A percentile compares a stretch with the other conserved stretches of the same genome.
These are phyloP conservation scores for Plasmodium malariae DNA, from an alignment of 169 alveolate species.

Conservation along the genomic window DNA sequence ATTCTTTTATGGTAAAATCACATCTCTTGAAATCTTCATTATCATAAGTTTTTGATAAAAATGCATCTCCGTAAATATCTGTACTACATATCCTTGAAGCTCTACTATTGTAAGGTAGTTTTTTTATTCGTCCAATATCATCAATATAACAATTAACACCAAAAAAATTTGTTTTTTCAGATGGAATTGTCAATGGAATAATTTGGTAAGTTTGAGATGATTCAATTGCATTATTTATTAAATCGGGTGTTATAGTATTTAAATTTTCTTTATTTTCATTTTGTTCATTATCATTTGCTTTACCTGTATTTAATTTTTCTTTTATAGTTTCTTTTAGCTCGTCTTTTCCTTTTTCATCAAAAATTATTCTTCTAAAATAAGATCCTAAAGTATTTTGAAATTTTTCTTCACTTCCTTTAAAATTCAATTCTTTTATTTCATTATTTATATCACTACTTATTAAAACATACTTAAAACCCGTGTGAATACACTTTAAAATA, in stretches of 20 bases:
- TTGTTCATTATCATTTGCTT: constrained; percentile 36
- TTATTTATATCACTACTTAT: constrained; percentile 84
- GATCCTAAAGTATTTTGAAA: constrained; percentile 78
- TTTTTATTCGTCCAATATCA: constrained; percentile 91
- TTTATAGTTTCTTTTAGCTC: constrained; percentile 79
- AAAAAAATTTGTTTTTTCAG: constrained; percentile 82
- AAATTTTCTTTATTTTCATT: constrained; percentile 14
- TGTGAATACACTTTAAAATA: constrained; percentile 75
- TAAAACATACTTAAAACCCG: constrained; percentile 81
- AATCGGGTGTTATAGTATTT: constrained; percentile 47
- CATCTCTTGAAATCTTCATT: constrained; percentile 89
- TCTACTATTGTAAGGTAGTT: constrained; percentile 90
- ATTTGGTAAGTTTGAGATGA: constrained; percentile 84
- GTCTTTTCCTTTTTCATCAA: constrained; percentile 77
- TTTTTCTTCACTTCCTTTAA: constrained; percentile 83
- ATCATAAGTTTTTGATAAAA: constrained; percentile 90
- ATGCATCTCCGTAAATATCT: constrained; percentile 93
- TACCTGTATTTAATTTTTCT: constrained; percentile 72
- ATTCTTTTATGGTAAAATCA: constrained; percentile 85
- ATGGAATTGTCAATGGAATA: constrained; percentile 91
- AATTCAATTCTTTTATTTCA: constrained; percentile 78
- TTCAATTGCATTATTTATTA: constrained; percentile 59
- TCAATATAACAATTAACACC: constrained; percentile 92
- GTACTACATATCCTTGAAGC: constrained; percentile 91
- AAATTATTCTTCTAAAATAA: constrained; percentile 80